phyloP scores from a whole-genome alignment of 2,329 filamentous ascomycete genomes.

The Fusarium protoensiforme region DNA sequence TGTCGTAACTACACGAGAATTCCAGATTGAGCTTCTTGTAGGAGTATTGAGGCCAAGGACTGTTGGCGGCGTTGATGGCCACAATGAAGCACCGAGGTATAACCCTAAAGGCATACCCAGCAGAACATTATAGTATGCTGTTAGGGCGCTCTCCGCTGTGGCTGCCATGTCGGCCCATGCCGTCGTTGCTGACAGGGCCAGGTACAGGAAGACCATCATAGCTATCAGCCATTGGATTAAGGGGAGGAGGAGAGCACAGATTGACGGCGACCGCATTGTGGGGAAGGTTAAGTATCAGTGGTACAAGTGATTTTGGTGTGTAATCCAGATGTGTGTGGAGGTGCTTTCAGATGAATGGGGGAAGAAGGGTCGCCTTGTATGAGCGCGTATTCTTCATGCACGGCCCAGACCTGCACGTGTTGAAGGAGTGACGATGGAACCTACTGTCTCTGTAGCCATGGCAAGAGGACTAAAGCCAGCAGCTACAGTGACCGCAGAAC shows the following conservation, averaged over 20 bases:
- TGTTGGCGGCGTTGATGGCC: background rate
- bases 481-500: slow-evolving; percentile 48
- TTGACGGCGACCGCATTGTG: background rate
- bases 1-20: background rate
- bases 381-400: background rate
- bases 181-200: background rate
- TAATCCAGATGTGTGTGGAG: background rate
- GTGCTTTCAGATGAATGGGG: background rate
- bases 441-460: slow-evolving; percentile 48
- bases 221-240: background rate
- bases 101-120: background rate
- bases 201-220: background rate
- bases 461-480: slow-evolving; percentile 46
- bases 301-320: background rate
- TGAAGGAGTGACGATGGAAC: slow-evolving; percentile 42
- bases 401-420: slow-evolving; percentile 32
- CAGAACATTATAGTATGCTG: background rate
- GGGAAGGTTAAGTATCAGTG: background rate
- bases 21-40: background rate
- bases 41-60: background rate
- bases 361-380: background rate
- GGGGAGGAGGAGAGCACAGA: background rate
- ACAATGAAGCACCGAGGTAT: background rate
- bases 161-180: background rate
- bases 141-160: background rate